These are phyloP conservation scores for Kuraishia hungarica DNA, from an alignment of 805 yeast genomes.

Conservation along the genomic window DNA sequence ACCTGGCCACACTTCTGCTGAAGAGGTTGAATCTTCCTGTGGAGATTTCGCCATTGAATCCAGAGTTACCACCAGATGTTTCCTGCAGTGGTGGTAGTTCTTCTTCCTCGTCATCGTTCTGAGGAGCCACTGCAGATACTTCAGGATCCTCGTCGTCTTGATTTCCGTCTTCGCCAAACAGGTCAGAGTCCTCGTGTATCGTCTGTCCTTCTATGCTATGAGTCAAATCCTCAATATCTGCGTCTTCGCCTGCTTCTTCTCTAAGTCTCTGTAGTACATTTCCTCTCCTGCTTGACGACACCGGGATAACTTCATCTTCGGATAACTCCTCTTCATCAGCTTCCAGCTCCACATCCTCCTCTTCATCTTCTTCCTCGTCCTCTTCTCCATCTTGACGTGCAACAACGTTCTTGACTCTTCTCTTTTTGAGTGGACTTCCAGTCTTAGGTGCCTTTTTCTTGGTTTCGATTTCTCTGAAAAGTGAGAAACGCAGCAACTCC, in stretches of 20 bases:
- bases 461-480: conserved; percentile 60
- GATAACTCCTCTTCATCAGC: conserved; percentile 18
- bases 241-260: conserved; percentile 3
- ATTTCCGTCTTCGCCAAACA: conserved; percentile 6
- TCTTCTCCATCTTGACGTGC: conserved; percentile 16
- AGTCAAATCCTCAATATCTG: conserved; percentile 6
- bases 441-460: conserved; percentile 15
- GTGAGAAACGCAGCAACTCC: conserved; percentile 72
- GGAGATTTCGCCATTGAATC: conserved; percentile 31
- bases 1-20: conserved; percentile 35
- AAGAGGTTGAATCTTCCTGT: conserved; percentile 39
- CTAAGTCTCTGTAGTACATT: conserved; percentile 7
- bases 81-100: conserved; percentile 9
- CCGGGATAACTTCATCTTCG: conserved; percentile 11
- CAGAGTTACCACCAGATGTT: conserved; percentile 9
- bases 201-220: conserved; percentile 1
- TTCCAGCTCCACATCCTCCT: conserved; percentile 8
- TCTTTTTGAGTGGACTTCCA: conserved; percentile 20
- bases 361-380: conserved; percentile 14
- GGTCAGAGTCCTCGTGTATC: conserved; percentile 14
- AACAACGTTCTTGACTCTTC: conserved; percentile 17
- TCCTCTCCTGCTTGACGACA: conserved; percentile 10
- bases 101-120: conserved; percentile 10
- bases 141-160: conserved; percentile 11
- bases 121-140: conserved; percentile 9